Evolutionary conservation across 768 basidiomycete species (phyloP), one percentile per base, ranked within the genome.

Genomic region (Agaricus blazei): DNA sequence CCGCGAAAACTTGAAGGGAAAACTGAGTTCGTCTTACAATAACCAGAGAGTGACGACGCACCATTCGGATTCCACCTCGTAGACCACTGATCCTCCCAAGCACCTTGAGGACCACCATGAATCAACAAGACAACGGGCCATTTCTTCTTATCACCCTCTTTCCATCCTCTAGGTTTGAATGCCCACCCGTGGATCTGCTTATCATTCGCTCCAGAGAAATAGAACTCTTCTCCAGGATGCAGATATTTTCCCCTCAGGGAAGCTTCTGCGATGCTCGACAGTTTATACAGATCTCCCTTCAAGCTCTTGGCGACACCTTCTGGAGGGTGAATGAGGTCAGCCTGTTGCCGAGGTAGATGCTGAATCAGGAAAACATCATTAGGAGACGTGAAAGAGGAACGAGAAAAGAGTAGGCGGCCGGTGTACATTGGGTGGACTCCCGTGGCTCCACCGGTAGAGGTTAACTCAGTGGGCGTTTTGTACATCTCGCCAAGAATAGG

Each of bases 31-130:
- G 11, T 23, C 8, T 19, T 6, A 12, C 42, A 14, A 9, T 53
- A 6, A 24, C 28, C 6, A 47, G 43, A 53, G 15, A 56, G 54
- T 56, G 4, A 26, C 8, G 52, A 63, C 62, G 41, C 54, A 88
- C 88, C 76, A 62, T 93, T 90, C 0, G 87, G 89, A 70, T 97
- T 98, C 95, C 95, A 96, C 52, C 93, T 75, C 28, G 84, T 94
- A 2, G 84, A 87, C 95, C 95, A 98, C 43, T 83, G 77, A 64
- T 97, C 94, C 60, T 85, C 84, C 94, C 93, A 97, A 47, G 88
- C 90, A 28, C 85, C 77, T 65, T 92, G 87, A 4, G 89, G 88
- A 15, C 87, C 88, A 59, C 90, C 90, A 56, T 93, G 93, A 37
- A 96, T 94, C 31, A 93, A 70, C 62, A 95, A 69, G 19, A 91